A percentile compares a stretch with the other conserved stretches of the same genome.
These are phyloP conservation scores for Parmales sp. DNA, from an alignment of 108 stramenopile genomes.

Conservation along the genomic window DNA sequence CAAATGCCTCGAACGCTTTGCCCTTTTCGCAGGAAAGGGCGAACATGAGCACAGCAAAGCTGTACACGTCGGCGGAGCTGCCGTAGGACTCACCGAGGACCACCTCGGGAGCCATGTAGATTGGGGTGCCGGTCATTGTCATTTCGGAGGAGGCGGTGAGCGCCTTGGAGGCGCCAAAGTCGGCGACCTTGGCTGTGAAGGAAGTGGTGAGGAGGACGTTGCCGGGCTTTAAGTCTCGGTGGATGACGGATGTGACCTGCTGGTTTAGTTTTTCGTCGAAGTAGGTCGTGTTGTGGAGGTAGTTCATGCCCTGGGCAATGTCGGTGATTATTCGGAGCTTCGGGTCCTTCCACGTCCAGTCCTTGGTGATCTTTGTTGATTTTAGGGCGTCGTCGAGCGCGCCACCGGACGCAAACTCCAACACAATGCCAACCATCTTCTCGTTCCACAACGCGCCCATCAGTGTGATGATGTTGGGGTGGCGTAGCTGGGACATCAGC, in stretches of 20 bases:
- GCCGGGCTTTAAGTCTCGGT: slow-evolving; percentile 28
- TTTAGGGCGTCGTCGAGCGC: slow-evolving; percentile 9
- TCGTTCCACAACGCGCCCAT: slow-evolving; percentile 28
- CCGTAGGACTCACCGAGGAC: slow-evolving; percentile 3
- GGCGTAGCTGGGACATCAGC: slow-evolving; percentile 26
- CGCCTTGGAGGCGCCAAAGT: slow-evolving; percentile 30
- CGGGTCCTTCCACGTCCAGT: slow-evolving; percentile 16
- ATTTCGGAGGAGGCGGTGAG: no score
- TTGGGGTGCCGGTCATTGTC: neutral
- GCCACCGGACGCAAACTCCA: slow-evolving; percentile 19
- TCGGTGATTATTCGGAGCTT: slow-evolving; percentile 12
- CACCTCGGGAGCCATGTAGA: slow-evolving; percentile 6
- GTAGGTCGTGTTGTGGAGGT: slow-evolving; percentile 19
- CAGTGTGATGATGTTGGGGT: slow-evolving; percentile 34
- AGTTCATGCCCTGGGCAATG: slow-evolving; percentile 28
- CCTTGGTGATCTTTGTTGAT: neutral
- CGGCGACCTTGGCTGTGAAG: slow-evolving; percentile 23
- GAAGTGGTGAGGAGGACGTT: slow-evolving; percentile 16
- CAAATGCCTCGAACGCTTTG: no score
- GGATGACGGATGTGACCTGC: slow-evolving; percentile 14
- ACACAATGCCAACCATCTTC: slow-evolving; percentile 25
- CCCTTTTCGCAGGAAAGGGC: neutral
- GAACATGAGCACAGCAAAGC: neutral
- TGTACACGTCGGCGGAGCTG: neutral
- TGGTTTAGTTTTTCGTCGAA: neutral